Percentiles rank a stretch among this genome's conserved stretches.
phyloP scores from a whole-genome alignment of 352 stramenopile genomes.

The Phytopythium mirpurense region DNA sequence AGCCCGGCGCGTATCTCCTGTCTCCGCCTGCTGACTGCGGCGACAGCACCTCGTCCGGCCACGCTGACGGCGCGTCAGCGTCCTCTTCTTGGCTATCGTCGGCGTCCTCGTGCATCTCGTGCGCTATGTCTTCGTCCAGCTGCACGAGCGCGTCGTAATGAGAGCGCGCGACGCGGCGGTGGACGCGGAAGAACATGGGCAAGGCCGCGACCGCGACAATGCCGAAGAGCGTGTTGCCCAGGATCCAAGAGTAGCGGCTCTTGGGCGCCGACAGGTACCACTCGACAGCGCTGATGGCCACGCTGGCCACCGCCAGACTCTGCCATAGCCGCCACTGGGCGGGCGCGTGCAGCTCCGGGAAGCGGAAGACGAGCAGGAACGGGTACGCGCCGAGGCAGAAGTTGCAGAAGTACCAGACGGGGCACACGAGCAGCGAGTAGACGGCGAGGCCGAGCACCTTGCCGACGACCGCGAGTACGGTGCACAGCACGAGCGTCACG shows the following conservation, averaged over 20 bases:
- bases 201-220: conserved; percentile 56
- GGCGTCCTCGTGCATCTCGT: neutral
- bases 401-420: conserved; percentile 79
- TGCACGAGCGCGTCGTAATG: conserved; percentile 38
- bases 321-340: conserved; percentile 41
- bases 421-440: conserved; percentile 68
- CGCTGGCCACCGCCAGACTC: conserved; percentile 35
- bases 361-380: conserved; percentile 74
- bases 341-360: conserved; percentile 28
- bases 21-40: neutral
- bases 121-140: conserved; percentile 18
- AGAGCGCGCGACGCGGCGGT: conserved; percentile 42
- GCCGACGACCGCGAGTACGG: conserved; percentile 49
- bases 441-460: conserved; percentile 49
- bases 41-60: neutral
- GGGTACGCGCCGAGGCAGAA: conserved; percentile 64
- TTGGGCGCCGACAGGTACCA: conserved; percentile 59
- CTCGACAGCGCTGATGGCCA: conserved; percentile 52
- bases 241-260: conserved; percentile 61
- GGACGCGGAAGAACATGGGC: conserved; percentile 65
- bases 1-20: neutral
- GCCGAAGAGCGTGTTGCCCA: conserved; percentile 78
- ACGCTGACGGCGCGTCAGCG: neutral
- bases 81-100: conserved; percentile 9
- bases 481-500: conserved; percentile 71